Conservation (phyloP, 768 basidiomycete genomes). For the Phylloporus arenicola region DNA sequence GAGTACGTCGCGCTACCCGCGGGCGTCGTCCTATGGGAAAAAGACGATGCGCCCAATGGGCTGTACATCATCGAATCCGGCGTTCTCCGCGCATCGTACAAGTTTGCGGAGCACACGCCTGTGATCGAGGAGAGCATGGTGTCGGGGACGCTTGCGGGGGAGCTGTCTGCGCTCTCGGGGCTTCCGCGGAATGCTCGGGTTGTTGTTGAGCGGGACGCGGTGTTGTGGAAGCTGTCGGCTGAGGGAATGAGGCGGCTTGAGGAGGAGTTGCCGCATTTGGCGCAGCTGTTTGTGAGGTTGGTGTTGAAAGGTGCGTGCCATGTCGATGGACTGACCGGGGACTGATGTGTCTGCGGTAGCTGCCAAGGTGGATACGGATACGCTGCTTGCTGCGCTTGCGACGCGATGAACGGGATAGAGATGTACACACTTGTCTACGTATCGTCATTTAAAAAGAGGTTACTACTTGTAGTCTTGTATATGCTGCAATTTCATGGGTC, state of each 20-base stretch:
- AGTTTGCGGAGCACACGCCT: constrained; percentile 63
- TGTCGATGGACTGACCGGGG: not conserved
- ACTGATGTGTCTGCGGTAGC: constrained; percentile 30
- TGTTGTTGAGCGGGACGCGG: constrained; percentile 68
- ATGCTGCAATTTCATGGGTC: not conserved
- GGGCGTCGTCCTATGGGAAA: constrained; percentile 66
- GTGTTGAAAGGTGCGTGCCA: constrained; percentile 65
- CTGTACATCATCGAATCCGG: constrained; percentile 88
- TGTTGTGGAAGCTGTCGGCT: constrained; percentile 75
- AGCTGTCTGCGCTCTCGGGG: constrained; percentile 78
- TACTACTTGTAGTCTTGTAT: not conserved
- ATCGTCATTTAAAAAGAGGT: not conserved
- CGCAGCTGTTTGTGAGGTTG: constrained; percentile 58
- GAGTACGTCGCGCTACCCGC: constrained; percentile 51
- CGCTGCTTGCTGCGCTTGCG: constrained; percentile 53
- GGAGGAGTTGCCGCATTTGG: constrained; percentile 58
- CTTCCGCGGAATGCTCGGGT: constrained; percentile 82
- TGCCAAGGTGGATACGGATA: constrained; percentile 62
- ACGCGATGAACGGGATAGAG: constrained; percentile 24
- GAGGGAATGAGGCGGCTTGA: constrained; percentile 59
- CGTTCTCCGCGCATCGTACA: constrained; percentile 76
- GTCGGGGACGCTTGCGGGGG: constrained; percentile 87
- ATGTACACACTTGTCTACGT: constrained; percentile 1
- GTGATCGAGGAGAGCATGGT: constrained; percentile 88
- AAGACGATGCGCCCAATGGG: constrained; percentile 72